Percentiles rank a stretch among this genome's conserved stretches.
Conservation (phyloP, 257 asterid genomes). For the Petrea volubilis region DNA sequence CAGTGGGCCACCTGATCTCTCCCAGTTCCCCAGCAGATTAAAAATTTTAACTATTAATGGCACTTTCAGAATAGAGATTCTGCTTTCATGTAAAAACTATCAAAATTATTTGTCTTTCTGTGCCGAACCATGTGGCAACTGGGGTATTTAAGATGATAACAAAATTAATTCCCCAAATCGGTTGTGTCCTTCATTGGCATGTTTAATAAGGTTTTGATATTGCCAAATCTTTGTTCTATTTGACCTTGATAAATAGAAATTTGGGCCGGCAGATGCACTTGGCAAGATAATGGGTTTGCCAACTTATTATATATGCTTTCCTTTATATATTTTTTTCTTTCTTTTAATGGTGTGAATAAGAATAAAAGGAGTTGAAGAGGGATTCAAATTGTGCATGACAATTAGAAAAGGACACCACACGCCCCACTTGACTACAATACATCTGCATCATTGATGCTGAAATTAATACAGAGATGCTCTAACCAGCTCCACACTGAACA, state of each 20-base stretch:
- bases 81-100: background rate
- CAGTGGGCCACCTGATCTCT: background rate
- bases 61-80: background rate
- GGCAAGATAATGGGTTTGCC: background rate
- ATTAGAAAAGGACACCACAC: background rate
- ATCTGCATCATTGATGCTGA: background rate
- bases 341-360: background rate
- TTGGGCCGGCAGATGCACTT: background rate
- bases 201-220: background rate
- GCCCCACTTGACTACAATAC: background rate
- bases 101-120: background rate
- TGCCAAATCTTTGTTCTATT: background rate
- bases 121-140: background rate
- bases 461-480: background rate
- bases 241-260: background rate
- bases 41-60: background rate
- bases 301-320: background rate
- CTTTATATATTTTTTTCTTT: background rate
- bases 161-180: background rate
- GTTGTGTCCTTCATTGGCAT: background rate
- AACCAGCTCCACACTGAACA: background rate
- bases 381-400: background rate
- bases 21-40: background rate
- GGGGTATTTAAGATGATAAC: slow-evolving; percentile 1
- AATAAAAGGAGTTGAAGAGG: background rate